A percentile compares a stretch with the other conserved stretches of the same genome.
Conservation (phyloP, 2,329 filamentous ascomycete species). For the Dactylonectria macrodidyma region DNA sequence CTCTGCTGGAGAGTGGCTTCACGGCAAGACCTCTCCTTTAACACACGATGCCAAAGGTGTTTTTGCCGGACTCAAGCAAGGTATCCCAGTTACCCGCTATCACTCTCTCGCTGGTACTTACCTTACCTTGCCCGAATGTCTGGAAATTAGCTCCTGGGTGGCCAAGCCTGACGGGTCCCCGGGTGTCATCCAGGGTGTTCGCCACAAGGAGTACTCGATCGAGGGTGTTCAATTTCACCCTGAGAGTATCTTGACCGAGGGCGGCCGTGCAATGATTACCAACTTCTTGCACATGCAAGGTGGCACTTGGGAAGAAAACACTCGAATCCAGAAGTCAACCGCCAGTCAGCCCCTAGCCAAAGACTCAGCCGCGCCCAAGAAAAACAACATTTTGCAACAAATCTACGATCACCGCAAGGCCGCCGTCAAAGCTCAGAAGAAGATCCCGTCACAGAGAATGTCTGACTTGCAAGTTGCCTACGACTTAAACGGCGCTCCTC, state of each 20-base stretch:
- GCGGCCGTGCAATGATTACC: constrained; percentile 89
- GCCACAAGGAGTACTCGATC: constrained; percentile 91
- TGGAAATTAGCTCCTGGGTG: constrained; percentile 95
- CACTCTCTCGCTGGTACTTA: constrained; percentile 96
- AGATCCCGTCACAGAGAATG: constrained; percentile 86
- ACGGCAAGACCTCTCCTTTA: constrained; percentile 95
- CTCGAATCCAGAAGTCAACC: constrained; percentile 65
- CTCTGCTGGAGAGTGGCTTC: constrained; percentile 95
- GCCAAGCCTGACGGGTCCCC: constrained; percentile 81
- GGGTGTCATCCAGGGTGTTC: constrained; percentile 95
- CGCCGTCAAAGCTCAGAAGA: constrained; percentile 84
- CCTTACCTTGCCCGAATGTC: constrained; percentile 84
- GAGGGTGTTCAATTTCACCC: constrained; percentile 99
- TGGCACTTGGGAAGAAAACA: constrained; percentile 92
- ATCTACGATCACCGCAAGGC: constrained; percentile 89
- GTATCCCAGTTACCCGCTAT: constrained; percentile 91
- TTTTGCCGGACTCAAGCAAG: constrained; percentile 84
- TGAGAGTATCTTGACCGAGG: constrained; percentile 93
- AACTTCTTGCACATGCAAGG: constrained; percentile 93
- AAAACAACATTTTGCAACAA: constrained; percentile 88
- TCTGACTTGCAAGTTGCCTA: constrained; percentile 90
- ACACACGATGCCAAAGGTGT: constrained; percentile 93
- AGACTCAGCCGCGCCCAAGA: constrained; percentile 63
- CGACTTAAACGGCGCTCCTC: constrained; percentile 86
- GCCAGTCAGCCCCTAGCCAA: constrained; percentile 44